phyloP scores from a whole-genome alignment of 2,329 filamentous ascomycete genomes.

The Paraconiothyrium sp. region DNA sequence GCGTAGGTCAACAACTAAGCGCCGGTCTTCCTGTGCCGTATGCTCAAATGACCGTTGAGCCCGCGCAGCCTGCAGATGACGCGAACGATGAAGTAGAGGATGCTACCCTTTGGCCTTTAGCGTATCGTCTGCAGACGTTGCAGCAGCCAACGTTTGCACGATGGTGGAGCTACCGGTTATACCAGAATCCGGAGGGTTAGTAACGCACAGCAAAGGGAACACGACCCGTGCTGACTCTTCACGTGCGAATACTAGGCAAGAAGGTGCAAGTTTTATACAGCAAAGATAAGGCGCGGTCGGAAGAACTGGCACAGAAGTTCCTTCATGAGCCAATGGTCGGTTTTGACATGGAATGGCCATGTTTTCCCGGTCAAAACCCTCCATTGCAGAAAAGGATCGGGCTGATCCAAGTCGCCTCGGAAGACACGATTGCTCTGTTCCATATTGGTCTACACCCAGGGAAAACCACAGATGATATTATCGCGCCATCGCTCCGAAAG shows the following conservation, averaged over 20 bases:
- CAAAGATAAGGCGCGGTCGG: slow-evolving; percentile 71
- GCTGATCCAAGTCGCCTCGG: slow-evolving; percentile 82
- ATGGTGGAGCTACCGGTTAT: slow-evolving; percentile 76
- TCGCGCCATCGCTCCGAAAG: slow-evolving; percentile 74
- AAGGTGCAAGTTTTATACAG: slow-evolving; percentile 81
- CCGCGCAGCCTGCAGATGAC: background rate
- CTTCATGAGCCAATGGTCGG: slow-evolving; percentile 76
- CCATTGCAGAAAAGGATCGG: slow-evolving; percentile 76
- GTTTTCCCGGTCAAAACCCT: slow-evolving; percentile 55
- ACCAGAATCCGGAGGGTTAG: slow-evolving; percentile 61
- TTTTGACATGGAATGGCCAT: slow-evolving; percentile 88
- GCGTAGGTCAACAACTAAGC: background rate
- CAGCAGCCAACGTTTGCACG: slow-evolving; percentile 13
- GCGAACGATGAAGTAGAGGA: background rate
- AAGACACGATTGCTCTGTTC: slow-evolving; percentile 80
- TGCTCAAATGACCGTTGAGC: background rate
- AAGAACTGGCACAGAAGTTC: slow-evolving; percentile 74
- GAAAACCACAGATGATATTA: slow-evolving; percentile 61
- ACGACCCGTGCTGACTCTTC: background rate
- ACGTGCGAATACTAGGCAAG: slow-evolving; percentile 37
- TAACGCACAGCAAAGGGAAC: background rate
- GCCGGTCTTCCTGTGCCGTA: background rate
- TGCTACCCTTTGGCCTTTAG: slow-evolving; percentile 21
- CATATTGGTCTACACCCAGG: slow-evolving; percentile 72
- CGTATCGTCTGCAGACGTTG: slow-evolving; percentile 20